These are phyloP conservation scores for Kwoniella sp. DNA, from an alignment of 768 basidiomycete genomes.

Conservation along the genomic window DNA sequence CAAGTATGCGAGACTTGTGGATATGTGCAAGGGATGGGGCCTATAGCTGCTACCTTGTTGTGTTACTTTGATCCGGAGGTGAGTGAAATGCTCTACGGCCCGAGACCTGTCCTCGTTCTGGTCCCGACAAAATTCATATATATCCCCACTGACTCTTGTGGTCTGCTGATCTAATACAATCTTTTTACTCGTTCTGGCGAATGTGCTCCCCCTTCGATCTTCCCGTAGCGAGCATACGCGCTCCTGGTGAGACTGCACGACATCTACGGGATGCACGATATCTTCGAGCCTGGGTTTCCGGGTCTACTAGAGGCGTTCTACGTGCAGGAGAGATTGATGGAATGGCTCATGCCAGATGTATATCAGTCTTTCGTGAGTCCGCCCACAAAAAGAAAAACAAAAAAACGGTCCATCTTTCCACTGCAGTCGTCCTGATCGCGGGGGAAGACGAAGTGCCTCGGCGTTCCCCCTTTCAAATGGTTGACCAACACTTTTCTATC, in stretches of 20 bases:
- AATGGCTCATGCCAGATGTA: slow-evolving; percentile 85
- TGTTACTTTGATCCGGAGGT: slow-evolving; percentile 89
- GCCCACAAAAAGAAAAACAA: too few relatives aligned
- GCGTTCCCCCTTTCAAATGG: not conserved
- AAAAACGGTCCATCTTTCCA: too few relatives aligned
- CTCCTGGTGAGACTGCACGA: slow-evolving; percentile 86
- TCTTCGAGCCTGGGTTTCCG: slow-evolving; percentile 93
- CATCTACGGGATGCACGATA: slow-evolving; percentile 78
- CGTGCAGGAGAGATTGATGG: slow-evolving; percentile 85
- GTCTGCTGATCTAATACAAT: too few relatives aligned
- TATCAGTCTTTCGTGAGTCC: slow-evolving; percentile 71
- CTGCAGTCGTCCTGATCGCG: too few relatives aligned
- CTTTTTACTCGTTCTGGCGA: too few relatives aligned
- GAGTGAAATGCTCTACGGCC: slow-evolving; percentile 12
- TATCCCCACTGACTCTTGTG: too few relatives aligned
- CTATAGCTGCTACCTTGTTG: slow-evolving; percentile 89
- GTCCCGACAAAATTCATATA: too few relatives aligned
- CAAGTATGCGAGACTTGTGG: slow-evolving; percentile 82
- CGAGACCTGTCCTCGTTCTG: too few relatives aligned
- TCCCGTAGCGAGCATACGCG: slow-evolving; percentile 68
- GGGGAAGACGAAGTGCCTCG: not conserved
- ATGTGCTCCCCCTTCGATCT: not conserved
- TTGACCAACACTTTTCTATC: not conserved
- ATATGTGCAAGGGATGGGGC: slow-evolving; percentile 99
- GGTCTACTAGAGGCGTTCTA: slow-evolving; percentile 95